Evolutionary conservation across 306 rosid species (phyloP).

Genomic region (Alnus rubra): DNA sequence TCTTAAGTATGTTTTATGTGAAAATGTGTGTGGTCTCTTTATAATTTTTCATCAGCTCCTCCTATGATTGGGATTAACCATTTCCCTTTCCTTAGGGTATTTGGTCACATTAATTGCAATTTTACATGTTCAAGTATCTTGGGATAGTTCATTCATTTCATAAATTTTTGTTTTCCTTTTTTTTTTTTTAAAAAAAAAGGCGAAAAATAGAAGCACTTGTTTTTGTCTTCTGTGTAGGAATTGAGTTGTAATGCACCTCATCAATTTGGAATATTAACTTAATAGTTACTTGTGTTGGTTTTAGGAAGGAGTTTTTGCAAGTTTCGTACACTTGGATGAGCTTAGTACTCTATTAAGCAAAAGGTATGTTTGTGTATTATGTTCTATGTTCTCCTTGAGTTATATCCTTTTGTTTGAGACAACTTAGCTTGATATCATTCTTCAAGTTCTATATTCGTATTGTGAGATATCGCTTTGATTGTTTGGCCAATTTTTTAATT

Average conservation of each 20-base stretch:
- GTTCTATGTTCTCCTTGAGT: neutral
- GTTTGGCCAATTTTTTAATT: too few species aligned
- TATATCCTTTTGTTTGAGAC: neutral
- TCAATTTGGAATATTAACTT: neutral
- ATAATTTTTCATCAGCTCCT: too few species aligned
- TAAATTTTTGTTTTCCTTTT: too few species aligned
- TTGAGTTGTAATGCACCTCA: neutral
- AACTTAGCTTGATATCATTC: neutral
- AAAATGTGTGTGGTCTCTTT: too few species aligned
- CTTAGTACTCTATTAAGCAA: slow-evolving; percentile 53
- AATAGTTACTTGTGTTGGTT: slow-evolving; percentile 12
- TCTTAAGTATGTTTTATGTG: too few species aligned
- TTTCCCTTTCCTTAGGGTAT: too few species aligned
- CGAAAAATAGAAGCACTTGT: too few species aligned
- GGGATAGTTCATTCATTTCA: neutral
- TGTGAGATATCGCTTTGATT: too few species aligned
- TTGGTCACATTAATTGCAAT: too few species aligned
- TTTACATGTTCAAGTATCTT: neutral
- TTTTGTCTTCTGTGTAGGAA: too few species aligned
- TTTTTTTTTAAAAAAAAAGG: too few species aligned
- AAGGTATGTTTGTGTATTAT: slow-evolving; percentile 43
- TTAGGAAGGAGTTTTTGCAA: slow-evolving; percentile 60
- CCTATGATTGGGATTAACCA: too few species aligned
- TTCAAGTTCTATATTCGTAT: neutral
- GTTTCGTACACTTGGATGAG: slow-evolving; percentile 74